Conservation (phyloP, 129 eudicot species). For the carrot (Daucus carota) region DNA sequence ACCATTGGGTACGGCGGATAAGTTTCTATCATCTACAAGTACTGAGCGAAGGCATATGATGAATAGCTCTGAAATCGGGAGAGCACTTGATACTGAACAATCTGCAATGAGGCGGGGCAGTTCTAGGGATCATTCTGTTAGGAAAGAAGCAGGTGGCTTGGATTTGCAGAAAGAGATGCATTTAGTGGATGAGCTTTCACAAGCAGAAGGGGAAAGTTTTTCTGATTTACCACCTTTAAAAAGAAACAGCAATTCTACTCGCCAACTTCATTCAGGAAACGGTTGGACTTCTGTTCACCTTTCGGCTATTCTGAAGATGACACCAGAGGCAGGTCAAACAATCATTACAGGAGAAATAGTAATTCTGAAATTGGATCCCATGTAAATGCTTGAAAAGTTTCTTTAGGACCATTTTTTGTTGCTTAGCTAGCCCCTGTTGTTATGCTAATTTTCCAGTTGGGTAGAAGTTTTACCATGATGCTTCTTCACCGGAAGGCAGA, state of each 20-base stretch:
- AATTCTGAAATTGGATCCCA: slow-evolving; percentile 58
- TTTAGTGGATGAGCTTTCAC: slow-evolving; percentile 46
- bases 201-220: slow-evolving; percentile 45
- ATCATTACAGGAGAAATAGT: slow-evolving; percentile 57
- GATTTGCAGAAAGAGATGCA: slow-evolving; percentile 35
- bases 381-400: slow-evolving; percentile 36
- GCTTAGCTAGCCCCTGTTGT: not conserved
- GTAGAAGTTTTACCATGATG: not conserved
- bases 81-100: slow-evolving; percentile 65
- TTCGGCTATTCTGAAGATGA: slow-evolving; percentile 59
- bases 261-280: slow-evolving; percentile 46
- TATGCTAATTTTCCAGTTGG: not conserved
- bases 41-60: slow-evolving; percentile 45
- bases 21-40: slow-evolving; percentile 62
- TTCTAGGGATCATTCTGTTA: slow-evolving; percentile 39
- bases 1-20: slow-evolving; percentile 37
- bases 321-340: slow-evolving; percentile 41
- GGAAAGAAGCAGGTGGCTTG: slow-evolving; percentile 51
- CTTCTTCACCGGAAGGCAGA: too few species aligned
- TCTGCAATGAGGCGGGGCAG: slow-evolving; percentile 56
- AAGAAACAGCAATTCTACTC: slow-evolving; percentile 36
- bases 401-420: not conserved
- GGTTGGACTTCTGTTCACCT: slow-evolving; percentile 35
- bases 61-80: slow-evolving; percentile 45
- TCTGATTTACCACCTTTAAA: slow-evolving; percentile 59